Evolutionary conservation across 176 grass and related monocot species (phyloP), one percentile per base, ranked within the genome.

Genomic region (Microstegium vimineum): DNA sequence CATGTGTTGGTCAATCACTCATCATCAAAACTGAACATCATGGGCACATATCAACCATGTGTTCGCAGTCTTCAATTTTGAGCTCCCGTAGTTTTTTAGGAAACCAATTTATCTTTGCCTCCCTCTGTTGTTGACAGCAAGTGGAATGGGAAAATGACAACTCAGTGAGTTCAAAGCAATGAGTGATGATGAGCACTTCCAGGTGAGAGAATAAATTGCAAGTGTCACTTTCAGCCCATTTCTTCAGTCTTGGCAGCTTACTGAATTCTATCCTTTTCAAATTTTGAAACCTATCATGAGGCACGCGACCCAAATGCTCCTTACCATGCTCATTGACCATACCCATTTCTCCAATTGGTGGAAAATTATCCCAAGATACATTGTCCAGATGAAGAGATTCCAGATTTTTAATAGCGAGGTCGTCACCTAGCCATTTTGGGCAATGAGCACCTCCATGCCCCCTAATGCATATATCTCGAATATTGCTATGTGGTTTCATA

Each of bases 41-140:
- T n/a, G n/a, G n/a, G n/a, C n/a, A n/a, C n/a, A n/a, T n/a, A n/a
- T n/a, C n/a, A n/a, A n/a, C n/a, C n/a, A n/a, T n/a, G n/a, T n/a
- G n/a, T n/a, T n/a, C n/a, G n/a, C n/a, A n/a, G n/a, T 4, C 5
- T 1, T 0, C 0, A 14, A 85, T 62, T 2, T 31, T 0, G 4
- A 85, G 0, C 6, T 18, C 5, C 6, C 3, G 17, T 17, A 73
- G 13, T 2, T 0, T 73, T 2, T 0, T 73, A 10, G 68, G 80
- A 62, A 73, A 73, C 25, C 18, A 47, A 28, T 0, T 25, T 4
- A 51, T 10, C 4, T 4, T 32, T 10, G 26, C 18, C 0, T 62
- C 51, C 6, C 18, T 8, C 1, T 59, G 15, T 13, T 4, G 11
- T 5, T 37, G 32, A 22, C 3, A 0, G 0, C 35, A 14, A n/a